Conservation (phyloP, 2,329 filamentous ascomycete genomes). For the Aspergillus sp. region DNA sequence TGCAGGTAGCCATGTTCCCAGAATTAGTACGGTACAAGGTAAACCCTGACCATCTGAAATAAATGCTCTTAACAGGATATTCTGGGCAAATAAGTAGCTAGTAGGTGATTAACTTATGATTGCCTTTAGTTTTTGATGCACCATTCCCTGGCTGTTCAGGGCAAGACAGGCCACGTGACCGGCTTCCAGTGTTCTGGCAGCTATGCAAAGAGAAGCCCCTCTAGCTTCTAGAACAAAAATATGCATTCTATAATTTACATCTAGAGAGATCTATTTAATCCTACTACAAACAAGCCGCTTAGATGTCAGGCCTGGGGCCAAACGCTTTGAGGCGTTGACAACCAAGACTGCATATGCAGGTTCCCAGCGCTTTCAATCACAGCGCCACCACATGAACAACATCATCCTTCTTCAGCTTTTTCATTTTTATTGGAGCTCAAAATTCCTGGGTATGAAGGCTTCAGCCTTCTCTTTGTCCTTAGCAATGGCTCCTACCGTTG, state of each 20-base stretch:
- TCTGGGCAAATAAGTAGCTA: no score
- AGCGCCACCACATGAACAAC: not conserved
- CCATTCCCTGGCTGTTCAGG: not conserved
- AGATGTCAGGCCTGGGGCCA: not conserved
- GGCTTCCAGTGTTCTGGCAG: not conserved
- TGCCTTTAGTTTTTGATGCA: no score
- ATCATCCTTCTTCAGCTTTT: not conserved
- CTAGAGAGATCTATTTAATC: not conserved
- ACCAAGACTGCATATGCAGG: conserved; percentile 4
- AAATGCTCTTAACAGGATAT: no score
- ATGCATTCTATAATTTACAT: not conserved
- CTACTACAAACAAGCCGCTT: not conserved
- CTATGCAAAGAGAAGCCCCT: not conserved
- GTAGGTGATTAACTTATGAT: no score
- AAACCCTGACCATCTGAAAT: not conserved
- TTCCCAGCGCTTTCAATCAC: conserved; percentile 1
- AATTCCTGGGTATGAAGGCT: not conserved
- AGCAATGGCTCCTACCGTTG: not conserved
- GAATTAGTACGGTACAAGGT: not conserved
- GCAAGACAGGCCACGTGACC: conserved; percentile 9
- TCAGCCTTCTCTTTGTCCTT: not conserved
- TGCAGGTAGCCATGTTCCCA: not conserved
- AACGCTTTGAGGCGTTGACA: not conserved
- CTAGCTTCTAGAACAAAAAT: not conserved
- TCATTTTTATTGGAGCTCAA: not conserved